phyloP scores from a whole-genome alignment of 2,329 filamentous ascomycete species.

The Hymenoscyphus linearis region DNA sequence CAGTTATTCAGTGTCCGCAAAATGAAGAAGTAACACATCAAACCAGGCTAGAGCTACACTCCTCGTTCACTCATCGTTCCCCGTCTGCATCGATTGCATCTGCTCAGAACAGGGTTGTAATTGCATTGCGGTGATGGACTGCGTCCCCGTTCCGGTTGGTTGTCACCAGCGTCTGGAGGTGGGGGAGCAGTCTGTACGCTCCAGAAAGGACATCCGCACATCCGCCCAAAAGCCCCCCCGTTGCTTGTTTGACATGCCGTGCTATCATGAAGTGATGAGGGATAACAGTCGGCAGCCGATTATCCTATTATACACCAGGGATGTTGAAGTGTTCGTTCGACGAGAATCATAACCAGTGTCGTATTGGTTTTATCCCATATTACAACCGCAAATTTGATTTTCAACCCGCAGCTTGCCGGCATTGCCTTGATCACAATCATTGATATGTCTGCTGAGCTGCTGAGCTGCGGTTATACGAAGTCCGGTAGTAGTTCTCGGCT shows the following conservation, averaged over 20 bases:
- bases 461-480: too few species aligned
- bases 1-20: background rate
- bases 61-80: background rate
- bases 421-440: background rate
- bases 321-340: background rate
- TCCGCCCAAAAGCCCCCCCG: background rate
- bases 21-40: too few species aligned
- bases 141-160: background rate
- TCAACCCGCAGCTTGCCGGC: background rate
- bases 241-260: too few species aligned
- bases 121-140: background rate
- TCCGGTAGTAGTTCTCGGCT: background rate
- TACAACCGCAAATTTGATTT: too few species aligned
- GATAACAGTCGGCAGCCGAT: background rate
- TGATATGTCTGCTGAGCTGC: background rate
- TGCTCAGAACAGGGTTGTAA: background rate
- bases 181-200: background rate
- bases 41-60: too few species aligned
- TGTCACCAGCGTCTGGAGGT: background rate
- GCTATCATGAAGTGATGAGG: background rate
- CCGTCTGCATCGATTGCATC: background rate
- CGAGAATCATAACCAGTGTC: background rate
- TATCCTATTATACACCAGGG: background rate
- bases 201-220: background rate
- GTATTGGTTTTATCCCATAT: background rate